Evolutionary conservation across 78 protist genomes (phyloP).

Genomic region (Dictyostelium intermedium): DNA sequence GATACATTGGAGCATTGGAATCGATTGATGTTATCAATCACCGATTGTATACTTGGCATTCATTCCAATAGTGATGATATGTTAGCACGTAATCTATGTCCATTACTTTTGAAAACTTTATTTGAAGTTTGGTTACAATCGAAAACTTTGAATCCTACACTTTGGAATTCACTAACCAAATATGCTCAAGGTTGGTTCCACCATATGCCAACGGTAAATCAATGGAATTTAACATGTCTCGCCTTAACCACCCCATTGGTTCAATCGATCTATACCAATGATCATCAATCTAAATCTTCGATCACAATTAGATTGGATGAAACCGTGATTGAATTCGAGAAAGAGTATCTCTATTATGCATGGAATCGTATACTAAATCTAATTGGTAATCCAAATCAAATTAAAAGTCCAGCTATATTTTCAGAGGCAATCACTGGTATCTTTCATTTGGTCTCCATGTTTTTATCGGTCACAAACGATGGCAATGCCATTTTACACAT

Average conservation of each 20-base stretch:
- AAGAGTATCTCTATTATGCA: conserved; percentile 15
- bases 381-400: conserved; percentile 57
- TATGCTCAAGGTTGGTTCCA: conserved; percentile 70
- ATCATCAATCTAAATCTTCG: background rate
- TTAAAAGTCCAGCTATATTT: conserved; percentile 54
- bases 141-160: conserved; percentile 9
- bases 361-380: conserved; percentile 36
- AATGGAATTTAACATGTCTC: conserved; percentile 50
- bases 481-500: conserved; percentile 58
- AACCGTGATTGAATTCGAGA: conserved; percentile 18
- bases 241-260: conserved; percentile 44
- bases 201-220: conserved; percentile 57
- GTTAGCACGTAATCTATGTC: conserved; percentile 35
- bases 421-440: conserved; percentile 67
- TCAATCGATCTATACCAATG: background rate
- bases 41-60: conserved; percentile 25
- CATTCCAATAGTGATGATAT: conserved; percentile 30
- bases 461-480: conserved; percentile 28
- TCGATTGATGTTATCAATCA: conserved; percentile 16
- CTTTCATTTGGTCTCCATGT: conserved; percentile 46
- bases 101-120: conserved; percentile 34
- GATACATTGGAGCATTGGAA: conserved; percentile 74
- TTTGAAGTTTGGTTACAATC: conserved; percentile 79
- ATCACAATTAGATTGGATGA: conserved; percentile 30
- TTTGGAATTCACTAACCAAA: conserved; percentile 7